Evolutionary conservation across 441 rosid species (phyloP).

Genomic region (Eugenia klotzschiana): DNA sequence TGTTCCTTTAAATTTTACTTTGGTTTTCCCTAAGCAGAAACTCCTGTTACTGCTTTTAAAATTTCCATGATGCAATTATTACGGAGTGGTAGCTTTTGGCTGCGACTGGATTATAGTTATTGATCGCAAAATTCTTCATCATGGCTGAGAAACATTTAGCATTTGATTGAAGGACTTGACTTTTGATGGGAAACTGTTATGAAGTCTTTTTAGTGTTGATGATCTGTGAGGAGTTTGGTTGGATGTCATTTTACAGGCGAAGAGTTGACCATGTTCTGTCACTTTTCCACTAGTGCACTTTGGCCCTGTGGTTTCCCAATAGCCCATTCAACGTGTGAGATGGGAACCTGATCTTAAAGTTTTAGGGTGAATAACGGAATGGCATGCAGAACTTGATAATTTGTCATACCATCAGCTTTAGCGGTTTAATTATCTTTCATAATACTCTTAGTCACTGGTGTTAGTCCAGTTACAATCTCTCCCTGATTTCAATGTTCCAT

Average conservation of each 20-base stretch:
- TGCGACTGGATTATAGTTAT: not conserved
- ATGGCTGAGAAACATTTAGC: not conserved
- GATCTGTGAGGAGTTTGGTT: not conserved
- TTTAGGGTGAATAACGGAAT: not conserved
- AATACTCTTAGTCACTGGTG: not conserved
- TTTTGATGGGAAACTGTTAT: not conserved
- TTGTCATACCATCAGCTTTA: not conserved
- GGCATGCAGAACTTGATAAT: not conserved
- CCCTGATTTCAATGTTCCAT: not conserved
- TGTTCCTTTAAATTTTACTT: not conserved
- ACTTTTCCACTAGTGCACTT: not conserved
- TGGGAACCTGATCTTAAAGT: not conserved
- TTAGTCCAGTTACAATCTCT: not conserved
- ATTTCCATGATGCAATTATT: not conserved
- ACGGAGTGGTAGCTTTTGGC: not conserved
- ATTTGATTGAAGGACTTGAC: not conserved
- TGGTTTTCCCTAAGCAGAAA: not conserved
- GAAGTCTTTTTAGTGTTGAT: not conserved
- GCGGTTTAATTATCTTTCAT: not conserved
- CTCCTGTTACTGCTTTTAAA: not conserved
- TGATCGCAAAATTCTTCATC: not conserved
- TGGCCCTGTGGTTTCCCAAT: not conserved
- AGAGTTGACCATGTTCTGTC: not conserved
- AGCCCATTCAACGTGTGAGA: not conserved
- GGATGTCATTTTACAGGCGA: not conserved